Base-by-base conservation (phyloP, 371 early-diverging fungal genomes). In the Mucor sp. region DNA sequence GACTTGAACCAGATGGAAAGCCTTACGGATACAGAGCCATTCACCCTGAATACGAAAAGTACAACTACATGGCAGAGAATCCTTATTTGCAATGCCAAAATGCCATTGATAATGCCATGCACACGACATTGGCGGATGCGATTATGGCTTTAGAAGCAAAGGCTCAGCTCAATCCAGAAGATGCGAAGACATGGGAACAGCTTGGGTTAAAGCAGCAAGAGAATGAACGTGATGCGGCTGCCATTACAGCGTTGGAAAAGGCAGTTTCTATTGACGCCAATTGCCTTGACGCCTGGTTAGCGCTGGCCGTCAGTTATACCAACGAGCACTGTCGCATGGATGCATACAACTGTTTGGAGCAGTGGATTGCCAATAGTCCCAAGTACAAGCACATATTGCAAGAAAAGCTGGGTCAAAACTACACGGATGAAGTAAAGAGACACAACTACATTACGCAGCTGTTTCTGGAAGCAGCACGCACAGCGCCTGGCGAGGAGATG, bases 131-230 rank as follows among this genome's bases (percentile, higher is more conserved):
- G 4, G 83, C 91, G 4, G 96, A 97, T 58, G 83, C 93, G 0
- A 94, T 96, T 47, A 79, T 97, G 58, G 95, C 95, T 3, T 87
- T 97, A 4, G 99, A 98, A 80, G 95, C 97, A 6, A 87, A 89
- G 8, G 90, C 95, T 17, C 93, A 95, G 71, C 78, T 87, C 53
- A 83, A 93, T 50, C 90, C 94, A 1, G 69, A 82, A 11, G 90
- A 96, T 78, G 93, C 96, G 0, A 71, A 75, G 0, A 87, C 94
- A 50, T 99, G 99, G 99, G 85, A 90, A 64, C 75, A 86, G 66
- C 85, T 99, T 2, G 99, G 99, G 27, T 77, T 92, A 21, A 83
- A 88, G 43, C 99, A 99, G 70, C 96, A 96, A 60, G 97, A 99
- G 72, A 97, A 97, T 69, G 99, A 99, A 75, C 91, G 94, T 39